Percentiles rank a stretch among this genome's conserved stretches.
Conservation (phyloP, 306 rosid genomes). For the Cucurbita moschata region DNA sequence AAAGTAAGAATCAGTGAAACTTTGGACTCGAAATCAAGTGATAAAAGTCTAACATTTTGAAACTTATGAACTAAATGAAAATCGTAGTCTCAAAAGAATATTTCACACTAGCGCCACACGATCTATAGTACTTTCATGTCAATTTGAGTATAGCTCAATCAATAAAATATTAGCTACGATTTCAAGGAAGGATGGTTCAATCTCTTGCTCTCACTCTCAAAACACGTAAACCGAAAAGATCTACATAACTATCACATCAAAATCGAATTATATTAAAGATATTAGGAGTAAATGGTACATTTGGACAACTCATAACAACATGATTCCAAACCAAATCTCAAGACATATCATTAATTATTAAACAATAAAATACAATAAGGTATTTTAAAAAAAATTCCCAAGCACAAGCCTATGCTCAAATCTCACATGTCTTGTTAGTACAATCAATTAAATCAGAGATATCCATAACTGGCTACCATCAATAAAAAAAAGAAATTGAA, state of each 20-base stretch:
- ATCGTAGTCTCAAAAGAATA: no score
- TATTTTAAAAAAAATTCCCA: not conserved
- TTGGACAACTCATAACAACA: slow-evolving; percentile 4
- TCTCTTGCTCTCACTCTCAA: no score
- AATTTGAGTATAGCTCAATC: no score
- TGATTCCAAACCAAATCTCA: not conserved
- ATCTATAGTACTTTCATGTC: no score
- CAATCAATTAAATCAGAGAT: not conserved
- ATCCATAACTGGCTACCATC: not conserved
- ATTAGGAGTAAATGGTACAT: not conserved
- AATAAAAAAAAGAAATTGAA: not conserved
- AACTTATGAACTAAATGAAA: no score
- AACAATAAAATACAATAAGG: not conserved
- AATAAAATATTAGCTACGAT: no score
- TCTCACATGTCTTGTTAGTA: not conserved
- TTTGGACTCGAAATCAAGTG: no score
- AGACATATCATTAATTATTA: not conserved
- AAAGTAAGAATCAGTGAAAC: no score
- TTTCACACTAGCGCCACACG: no score
- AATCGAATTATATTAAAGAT: not conserved
- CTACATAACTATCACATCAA: not conserved
- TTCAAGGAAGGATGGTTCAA: accelerated
- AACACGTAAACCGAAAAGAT: no score
- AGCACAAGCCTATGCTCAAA: not conserved
- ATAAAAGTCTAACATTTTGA: no score